Conservation (phyloP, 2,329 filamentous ascomycete genomes). For the Bertia moriformis region DNA sequence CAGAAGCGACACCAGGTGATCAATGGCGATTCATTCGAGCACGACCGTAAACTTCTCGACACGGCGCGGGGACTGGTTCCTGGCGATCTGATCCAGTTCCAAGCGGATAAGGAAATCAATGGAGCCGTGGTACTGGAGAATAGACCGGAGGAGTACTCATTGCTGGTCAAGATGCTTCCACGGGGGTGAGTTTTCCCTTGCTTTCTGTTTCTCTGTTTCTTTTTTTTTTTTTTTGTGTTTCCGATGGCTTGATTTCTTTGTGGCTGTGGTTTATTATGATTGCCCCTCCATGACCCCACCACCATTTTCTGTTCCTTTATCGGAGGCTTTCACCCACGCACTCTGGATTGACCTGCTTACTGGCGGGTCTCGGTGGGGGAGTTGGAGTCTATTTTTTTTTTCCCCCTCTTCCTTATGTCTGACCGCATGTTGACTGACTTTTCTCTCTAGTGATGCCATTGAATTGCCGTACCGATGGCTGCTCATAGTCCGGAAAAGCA, state of each 20-base stretch:
- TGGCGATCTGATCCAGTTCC: slow-evolving; percentile 74
- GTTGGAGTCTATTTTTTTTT: too few species aligned
- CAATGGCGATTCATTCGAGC: slow-evolving; percentile 55
- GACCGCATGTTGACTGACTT: too few species aligned
- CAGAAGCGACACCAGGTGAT: slow-evolving; percentile 70
- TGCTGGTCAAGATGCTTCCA: slow-evolving; percentile 72
- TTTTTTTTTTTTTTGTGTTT: too few species aligned
- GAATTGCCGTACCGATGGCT: slow-evolving; percentile 1
- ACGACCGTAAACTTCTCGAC: slow-evolving; percentile 51
- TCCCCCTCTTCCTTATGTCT: too few species aligned
- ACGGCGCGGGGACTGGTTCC: slow-evolving; percentile 54
- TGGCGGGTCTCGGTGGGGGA: too few species aligned
- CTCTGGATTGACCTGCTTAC: too few species aligned
- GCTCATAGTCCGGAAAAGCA: neutral
- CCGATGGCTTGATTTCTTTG: too few species aligned
- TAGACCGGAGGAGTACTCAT: slow-evolving; percentile 54
- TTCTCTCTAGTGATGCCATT: neutral
- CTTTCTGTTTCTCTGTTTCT: slow-evolving; percentile 4
- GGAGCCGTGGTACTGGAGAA: slow-evolving; percentile 82
- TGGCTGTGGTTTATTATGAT: too few species aligned
- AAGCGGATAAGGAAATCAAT: slow-evolving; percentile 76
- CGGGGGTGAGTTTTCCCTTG: slow-evolving; percentile 47
- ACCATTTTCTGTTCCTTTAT: too few species aligned
- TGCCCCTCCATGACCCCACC: too few species aligned
- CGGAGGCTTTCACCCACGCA: too few species aligned